Evolutionary conservation across 2,329 filamentous ascomycete genomes (phyloP).

Genomic region (Fusarium sp.): DNA sequence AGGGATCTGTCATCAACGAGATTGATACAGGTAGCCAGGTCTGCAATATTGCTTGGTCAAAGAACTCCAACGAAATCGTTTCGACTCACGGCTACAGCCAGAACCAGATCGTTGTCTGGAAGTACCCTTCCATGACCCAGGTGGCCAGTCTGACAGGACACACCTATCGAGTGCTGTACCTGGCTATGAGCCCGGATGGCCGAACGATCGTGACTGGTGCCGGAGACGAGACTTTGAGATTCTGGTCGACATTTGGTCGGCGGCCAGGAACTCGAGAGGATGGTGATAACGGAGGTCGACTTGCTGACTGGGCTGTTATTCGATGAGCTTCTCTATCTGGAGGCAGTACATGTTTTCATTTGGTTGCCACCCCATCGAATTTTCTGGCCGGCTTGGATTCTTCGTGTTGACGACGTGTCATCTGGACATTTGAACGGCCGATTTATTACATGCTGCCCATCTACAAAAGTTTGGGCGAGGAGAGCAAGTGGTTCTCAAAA

Average conservation of each 20-base stretch:
- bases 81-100: constrained; percentile 97
- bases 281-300: constrained; percentile 66
- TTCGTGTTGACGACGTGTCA: not conserved
- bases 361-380: not conserved
- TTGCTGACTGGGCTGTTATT: constrained; percentile 85
- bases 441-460: constrained; percentile 3
- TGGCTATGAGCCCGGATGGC: constrained; percentile 97
- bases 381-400: not conserved
- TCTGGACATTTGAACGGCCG: not conserved
- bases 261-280: constrained; percentile 76
- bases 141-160: constrained; percentile 95
- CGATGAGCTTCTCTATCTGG: constrained; percentile 53
- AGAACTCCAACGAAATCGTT: constrained; percentile 97
- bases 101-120: constrained; percentile 99
- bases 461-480: constrained; percentile 2
- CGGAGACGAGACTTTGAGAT: constrained; percentile 92
- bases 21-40: constrained; percentile 97
- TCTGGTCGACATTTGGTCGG: constrained; percentile 95
- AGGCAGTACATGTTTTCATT: not conserved
- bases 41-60: constrained; percentile 97
- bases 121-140: constrained; percentile 97
- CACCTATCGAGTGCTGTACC: constrained; percentile 93
- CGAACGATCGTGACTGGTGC: constrained; percentile 93
- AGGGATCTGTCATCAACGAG: constrained; percentile 81
- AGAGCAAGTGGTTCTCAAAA: constrained; percentile 27